Evolutionary conservation across 768 basidiomycete species (phyloP).

Genomic region (Postia placenta): DNA sequence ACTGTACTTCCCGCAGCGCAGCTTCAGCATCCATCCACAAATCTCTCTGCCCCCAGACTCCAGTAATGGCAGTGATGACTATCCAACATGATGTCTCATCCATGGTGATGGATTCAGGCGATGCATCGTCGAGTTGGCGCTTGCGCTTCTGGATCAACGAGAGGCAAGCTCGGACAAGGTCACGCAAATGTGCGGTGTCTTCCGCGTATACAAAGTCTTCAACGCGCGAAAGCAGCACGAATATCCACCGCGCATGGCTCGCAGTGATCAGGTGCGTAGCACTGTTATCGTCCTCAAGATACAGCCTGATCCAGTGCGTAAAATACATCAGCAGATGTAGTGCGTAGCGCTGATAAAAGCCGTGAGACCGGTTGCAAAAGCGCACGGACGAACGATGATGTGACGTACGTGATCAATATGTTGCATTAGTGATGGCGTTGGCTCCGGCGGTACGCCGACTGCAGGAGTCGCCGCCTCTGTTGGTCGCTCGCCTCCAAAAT

Average conservation of each 20-base stretch:
- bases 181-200: conserved; percentile 72
- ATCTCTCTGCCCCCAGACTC: conserved; percentile 75
- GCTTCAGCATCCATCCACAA: conserved; percentile 73
- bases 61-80: conserved; percentile 55
- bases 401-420: conserved; percentile 61
- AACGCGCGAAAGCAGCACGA: conserved; percentile 61
- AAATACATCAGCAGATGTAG: conserved; percentile 82
- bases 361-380: too few species aligned
- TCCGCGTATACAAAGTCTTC: conserved; percentile 69
- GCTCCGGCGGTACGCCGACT: conserved; percentile 51
- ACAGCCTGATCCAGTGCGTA: conserved; percentile 68
- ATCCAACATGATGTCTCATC: conserved; percentile 63
- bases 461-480: too few species aligned
- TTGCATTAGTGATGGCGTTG: conserved; percentile 49
- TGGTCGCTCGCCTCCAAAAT: background rate
- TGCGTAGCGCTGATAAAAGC: conserved; percentile 49
- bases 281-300: conserved; percentile 32
- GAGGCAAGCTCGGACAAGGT: conserved; percentile 66
- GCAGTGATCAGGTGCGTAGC: conserved; percentile 40
- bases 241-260: conserved; percentile 72
- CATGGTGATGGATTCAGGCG: conserved; percentile 18
- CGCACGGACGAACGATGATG: background rate
- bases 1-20: conserved; percentile 26
- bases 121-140: background rate
- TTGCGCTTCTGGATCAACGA: conserved; percentile 13